A percentile compares a stretch with the other conserved stretches of the same genome.
These are phyloP conservation scores for Baorangia bicolor DNA, from an alignment of 768 basidiomycete genomes.

Conservation along the genomic window DNA sequence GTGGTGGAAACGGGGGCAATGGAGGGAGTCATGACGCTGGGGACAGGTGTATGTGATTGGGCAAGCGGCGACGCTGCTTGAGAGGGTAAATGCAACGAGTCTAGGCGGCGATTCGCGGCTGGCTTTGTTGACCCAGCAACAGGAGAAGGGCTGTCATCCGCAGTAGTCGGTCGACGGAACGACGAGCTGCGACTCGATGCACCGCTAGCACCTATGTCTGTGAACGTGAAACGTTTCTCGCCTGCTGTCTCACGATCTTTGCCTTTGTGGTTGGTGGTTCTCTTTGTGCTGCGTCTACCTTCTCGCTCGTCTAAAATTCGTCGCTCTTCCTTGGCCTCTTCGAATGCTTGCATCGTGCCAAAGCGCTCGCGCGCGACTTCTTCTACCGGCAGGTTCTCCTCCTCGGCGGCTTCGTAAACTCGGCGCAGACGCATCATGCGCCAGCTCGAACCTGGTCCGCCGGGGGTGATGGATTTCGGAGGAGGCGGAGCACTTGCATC, in stretches of 20 bases:
- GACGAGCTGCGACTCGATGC: constrained; percentile 79
- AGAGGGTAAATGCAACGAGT: constrained; percentile 61
- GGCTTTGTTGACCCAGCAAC: constrained; percentile 25
- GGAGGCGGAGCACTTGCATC: constrained; percentile 40
- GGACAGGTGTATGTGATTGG: constrained; percentile 80
- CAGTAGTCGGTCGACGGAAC: constrained; percentile 79
- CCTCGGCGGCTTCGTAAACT: constrained; percentile 87
- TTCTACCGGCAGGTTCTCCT: constrained; percentile 70
- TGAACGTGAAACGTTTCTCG: constrained; percentile 66
- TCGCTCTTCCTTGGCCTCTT: constrained; percentile 86
- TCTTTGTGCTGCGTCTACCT: constrained; percentile 45
- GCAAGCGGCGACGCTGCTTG: constrained; percentile 57
- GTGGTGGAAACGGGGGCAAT: constrained; percentile 29
- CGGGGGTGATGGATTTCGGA: constrained; percentile 61
- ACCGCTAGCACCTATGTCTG: constrained; percentile 59
- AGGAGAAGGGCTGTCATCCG: constrained; percentile 54
- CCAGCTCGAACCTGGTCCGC: constrained; percentile 94
- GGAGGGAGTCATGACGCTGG: constrained; percentile 84
- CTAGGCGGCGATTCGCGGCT: constrained; percentile 51
- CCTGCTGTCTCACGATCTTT: constrained; percentile 39
- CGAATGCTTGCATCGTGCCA: constrained; percentile 78
- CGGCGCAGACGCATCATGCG: constrained; percentile 95
- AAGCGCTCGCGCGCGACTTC: constrained; percentile 89
- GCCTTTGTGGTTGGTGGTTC: constrained; percentile 36
- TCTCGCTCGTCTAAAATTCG: constrained; percentile 83